Conservation (phyloP, 2,329 filamentous ascomycete genomes). For the Epichloe scottii region DNA sequence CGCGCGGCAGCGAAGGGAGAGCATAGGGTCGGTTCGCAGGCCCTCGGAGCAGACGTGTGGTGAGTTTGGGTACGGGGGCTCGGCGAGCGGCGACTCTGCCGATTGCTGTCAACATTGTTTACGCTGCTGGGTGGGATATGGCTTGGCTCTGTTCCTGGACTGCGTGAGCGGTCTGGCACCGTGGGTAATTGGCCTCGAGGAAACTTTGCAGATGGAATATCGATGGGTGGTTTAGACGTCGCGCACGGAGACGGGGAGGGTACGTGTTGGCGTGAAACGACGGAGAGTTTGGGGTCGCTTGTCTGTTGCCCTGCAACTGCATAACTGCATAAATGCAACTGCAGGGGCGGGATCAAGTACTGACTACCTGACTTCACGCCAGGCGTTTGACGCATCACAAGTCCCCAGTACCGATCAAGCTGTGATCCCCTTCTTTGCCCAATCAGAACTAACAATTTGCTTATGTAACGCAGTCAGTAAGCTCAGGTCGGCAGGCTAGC, state of each 20-base stretch:
- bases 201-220: background rate
- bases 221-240: background rate
- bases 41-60: slow-evolving; percentile 2
- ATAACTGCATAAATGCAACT: too few species aligned
- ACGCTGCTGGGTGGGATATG: background rate
- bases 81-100: slow-evolving; percentile 27
- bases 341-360: background rate
- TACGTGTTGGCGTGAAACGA: too few species aligned
- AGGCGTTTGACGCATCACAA: fast-evolving
- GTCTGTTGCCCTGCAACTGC: too few species aligned
- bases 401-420: background rate
- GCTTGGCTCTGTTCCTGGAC: background rate
- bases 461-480: slow-evolving; percentile 17
- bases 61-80: slow-evolving; percentile 13
- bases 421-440: slow-evolving; percentile 8
- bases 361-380: background rate
- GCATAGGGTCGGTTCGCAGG: background rate
- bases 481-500: slow-evolving; percentile 6
- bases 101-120: slow-evolving; percentile 29
- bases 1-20: slow-evolving; percentile 9
- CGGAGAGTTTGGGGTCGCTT: too few species aligned
- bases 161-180: background rate
- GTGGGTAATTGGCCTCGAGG: background rate
- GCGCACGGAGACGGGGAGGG: too few species aligned
- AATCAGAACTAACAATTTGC: slow-evolving; percentile 15